A percentile compares a stretch with the other conserved stretches of the same genome.
Evolutionary conservation across 306 rosid genomes (phyloP).

Genomic region (Herpetospermum pedunculosum): DNA sequence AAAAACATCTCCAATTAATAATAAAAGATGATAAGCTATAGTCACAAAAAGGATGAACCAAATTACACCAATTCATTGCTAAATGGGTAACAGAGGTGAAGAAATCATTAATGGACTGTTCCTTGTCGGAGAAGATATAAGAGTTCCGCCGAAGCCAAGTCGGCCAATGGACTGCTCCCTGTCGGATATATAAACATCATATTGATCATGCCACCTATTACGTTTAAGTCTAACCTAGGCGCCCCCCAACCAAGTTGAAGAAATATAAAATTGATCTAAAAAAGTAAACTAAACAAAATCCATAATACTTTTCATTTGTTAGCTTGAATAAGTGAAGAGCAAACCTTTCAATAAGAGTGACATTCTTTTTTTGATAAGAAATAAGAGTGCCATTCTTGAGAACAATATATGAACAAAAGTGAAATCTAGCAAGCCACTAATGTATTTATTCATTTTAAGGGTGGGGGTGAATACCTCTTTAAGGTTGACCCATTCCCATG

Average conservation of each 20-base stretch:
- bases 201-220: background rate
- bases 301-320: background rate
- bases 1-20: too few relatives aligned
- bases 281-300: background rate
- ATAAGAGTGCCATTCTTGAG: background rate
- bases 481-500: constrained; percentile 97
- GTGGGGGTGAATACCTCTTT: constrained; percentile 47
- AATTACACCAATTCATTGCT: too few relatives aligned
- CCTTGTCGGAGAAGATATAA: too few relatives aligned
- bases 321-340: background rate
- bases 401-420: background rate
- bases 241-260: background rate
- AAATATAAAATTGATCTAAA: background rate
- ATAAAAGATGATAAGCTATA: too few relatives aligned
- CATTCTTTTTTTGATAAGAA: too few relatives aligned
- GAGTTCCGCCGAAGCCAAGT: too few relatives aligned
- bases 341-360: background rate
- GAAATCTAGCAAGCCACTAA: background rate
- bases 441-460: background rate
- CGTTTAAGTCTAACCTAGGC: background rate
- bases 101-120: too few relatives aligned
- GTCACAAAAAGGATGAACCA: too few relatives aligned
- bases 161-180: too few relatives aligned
- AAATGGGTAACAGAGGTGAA: too few relatives aligned
- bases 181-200: background rate